A percentile compares a stretch with the other conserved stretches of the same genome.
phyloP scores from a whole-genome alignment of 1,284 basidiomycete species.

The Boletus coffeatus region DNA sequence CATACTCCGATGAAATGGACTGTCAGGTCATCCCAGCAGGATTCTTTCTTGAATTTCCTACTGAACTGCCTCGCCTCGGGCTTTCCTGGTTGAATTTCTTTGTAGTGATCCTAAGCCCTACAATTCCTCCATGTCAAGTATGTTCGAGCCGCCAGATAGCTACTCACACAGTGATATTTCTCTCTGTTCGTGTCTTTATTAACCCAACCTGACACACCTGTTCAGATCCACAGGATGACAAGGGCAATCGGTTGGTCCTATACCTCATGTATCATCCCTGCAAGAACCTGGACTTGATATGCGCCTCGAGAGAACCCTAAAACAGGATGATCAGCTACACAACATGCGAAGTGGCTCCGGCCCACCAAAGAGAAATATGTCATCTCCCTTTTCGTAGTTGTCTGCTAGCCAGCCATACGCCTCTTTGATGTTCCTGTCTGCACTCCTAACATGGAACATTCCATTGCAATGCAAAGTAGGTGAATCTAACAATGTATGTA shows the following conservation, averaged over 20 bases:
- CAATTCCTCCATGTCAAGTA: not conserved
- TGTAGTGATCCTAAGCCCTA: conserved; percentile 35
- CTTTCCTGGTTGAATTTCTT: conserved; percentile 4
- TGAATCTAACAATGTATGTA: not conserved
- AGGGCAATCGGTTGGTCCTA: not conserved
- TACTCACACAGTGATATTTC: conserved; percentile 13
- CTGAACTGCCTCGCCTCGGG: not conserved
- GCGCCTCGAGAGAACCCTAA: not conserved
- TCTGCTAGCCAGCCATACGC: not conserved
- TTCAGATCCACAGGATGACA: not conserved
- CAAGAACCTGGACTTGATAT: not conserved
- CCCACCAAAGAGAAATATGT: not conserved
- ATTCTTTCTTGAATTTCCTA: not conserved
- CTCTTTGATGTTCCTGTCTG: not conserved
- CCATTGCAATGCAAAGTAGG: not conserved
- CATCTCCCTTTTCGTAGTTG: not conserved
- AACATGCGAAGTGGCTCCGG: not conserved
- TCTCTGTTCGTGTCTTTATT: conserved; percentile 7
- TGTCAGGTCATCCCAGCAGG: conserved; percentile 9
- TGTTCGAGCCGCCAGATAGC: not conserved
- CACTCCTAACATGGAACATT: not conserved
- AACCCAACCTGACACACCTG: conserved; percentile 10
- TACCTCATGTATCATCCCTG: not conserved
- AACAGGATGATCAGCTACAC: not conserved
- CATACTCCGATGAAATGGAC: conserved; percentile 36